Percentiles rank a stretch among this genome's conserved stretches.
phyloP scores from a whole-genome alignment of 2,329 filamentous ascomycete genomes.

The Trichoderma atrobrunneum region DNA sequence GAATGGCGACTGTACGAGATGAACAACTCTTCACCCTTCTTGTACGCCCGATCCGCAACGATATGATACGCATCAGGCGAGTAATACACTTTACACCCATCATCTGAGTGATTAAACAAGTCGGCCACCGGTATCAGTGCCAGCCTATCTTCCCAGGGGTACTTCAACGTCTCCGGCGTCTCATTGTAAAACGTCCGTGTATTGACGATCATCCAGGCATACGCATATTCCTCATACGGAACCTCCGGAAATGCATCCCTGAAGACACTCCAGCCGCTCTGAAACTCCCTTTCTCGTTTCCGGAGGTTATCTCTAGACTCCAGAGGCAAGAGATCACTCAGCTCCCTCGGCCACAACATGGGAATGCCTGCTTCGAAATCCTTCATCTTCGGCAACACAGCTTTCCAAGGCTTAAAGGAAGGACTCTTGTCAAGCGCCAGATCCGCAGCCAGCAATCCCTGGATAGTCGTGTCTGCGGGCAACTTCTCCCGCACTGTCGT shows the following conservation, averaged over 20 bases:
- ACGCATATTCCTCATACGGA: constrained; percentile 27
- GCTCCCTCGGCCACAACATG: constrained; percentile 45
- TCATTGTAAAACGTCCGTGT: constrained; percentile 15
- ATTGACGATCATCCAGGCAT: constrained; percentile 16
- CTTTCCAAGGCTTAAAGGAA: constrained; percentile 58
- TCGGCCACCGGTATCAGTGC: constrained; percentile 14
- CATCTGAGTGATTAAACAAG: constrained; percentile 18
- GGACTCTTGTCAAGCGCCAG: constrained; percentile 53
- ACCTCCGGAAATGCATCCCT: constrained; percentile 29
- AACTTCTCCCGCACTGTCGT: constrained; percentile 51
- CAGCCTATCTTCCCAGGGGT: constrained; percentile 18
- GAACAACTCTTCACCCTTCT: constrained; percentile 60
- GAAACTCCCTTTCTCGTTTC: constrained; percentile 49
- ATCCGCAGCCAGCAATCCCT: constrained; percentile 70
- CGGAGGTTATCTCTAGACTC: constrained; percentile 45
- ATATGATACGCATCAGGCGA: background rate
- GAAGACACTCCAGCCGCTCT: constrained; percentile 40
- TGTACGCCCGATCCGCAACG: background rate
- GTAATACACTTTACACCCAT: background rate
- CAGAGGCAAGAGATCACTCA: constrained; percentile 47
- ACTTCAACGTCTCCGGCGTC: constrained; percentile 11
- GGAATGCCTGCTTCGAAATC: constrained; percentile 51
- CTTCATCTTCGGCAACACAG: constrained; percentile 60
- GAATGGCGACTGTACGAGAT: constrained; percentile 68
- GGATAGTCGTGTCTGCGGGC: constrained; percentile 57